Percentiles rank a stretch among this genome's conserved stretches.
Conservation (phyloP, 116 monocot species). For the Dioscorea cayenensis region DNA sequence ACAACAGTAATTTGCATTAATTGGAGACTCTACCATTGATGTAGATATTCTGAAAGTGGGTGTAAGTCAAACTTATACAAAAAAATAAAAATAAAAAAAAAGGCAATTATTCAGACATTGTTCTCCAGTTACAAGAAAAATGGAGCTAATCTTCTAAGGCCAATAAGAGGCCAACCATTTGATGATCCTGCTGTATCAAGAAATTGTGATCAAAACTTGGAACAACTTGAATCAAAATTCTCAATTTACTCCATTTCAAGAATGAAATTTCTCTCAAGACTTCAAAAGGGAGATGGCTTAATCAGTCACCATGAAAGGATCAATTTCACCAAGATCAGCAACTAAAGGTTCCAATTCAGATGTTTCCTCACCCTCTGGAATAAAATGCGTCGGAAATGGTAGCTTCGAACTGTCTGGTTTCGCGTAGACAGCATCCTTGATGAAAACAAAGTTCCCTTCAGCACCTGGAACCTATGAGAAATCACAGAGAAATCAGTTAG, state of each 20-base stretch:
- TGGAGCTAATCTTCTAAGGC: background rate
- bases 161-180: background rate
- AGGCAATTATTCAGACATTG: too few species aligned
- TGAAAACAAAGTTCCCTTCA: constrained; percentile 86
- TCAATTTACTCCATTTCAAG: background rate
- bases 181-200: background rate
- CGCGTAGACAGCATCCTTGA: constrained; percentile 83
- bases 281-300: constrained; percentile 7
- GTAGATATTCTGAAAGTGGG: too few species aligned
- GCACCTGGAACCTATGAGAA: constrained; percentile 79
- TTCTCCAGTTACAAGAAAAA: background rate
- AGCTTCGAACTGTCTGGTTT: constrained; percentile 62
- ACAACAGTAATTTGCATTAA: too few species aligned
- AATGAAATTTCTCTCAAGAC: background rate
- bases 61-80: too few species aligned
- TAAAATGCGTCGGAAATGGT: constrained; percentile 85
- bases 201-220: background rate
- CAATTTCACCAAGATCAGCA: constrained; percentile 77
- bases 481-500: background rate
- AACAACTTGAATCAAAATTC: background rate
- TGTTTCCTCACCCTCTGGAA: constrained; percentile 66
- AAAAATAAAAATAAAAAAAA: too few species aligned
- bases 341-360: constrained; percentile 63
- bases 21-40: too few species aligned
- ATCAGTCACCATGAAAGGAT: constrained; percentile 80